Evolutionary conservation across 768 basidiomycete species (phyloP).

Genomic region (Terana coerulea): DNA sequence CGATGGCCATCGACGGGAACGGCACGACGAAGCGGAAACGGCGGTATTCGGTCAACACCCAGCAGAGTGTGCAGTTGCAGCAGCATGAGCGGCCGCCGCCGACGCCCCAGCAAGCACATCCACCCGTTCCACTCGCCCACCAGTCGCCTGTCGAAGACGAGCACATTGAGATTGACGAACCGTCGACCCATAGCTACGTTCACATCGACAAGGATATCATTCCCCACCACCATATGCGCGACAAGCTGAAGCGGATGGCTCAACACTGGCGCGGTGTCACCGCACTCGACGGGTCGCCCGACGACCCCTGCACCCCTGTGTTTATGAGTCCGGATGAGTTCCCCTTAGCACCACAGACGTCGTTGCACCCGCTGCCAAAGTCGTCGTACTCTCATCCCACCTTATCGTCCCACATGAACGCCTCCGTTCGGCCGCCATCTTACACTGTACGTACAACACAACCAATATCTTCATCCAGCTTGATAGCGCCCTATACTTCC

Average conservation of each 20-base stretch:
- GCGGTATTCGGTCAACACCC: slow-evolving; percentile 33
- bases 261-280: slow-evolving; percentile 65
- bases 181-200: slow-evolving; percentile 42
- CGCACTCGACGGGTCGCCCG: slow-evolving; percentile 39
- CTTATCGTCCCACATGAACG: slow-evolving; percentile 31
- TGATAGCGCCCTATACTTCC: slow-evolving; percentile 63
- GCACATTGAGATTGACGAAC: slow-evolving; percentile 42
- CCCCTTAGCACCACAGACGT: slow-evolving; percentile 23
- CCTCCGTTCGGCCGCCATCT: slow-evolving; percentile 48
- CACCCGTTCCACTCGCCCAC: slow-evolving; percentile 12
- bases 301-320: slow-evolving; percentile 32
- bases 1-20: slow-evolving; percentile 35
- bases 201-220: slow-evolving; percentile 45
- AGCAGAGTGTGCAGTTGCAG: slow-evolving; percentile 2
- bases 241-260: slow-evolving; percentile 54
- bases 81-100: background rate
- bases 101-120: slow-evolving; percentile 11
- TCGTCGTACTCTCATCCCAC: slow-evolving; percentile 31
- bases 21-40: slow-evolving; percentile 33
- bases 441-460: slow-evolving; percentile 65
- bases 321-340: slow-evolving; percentile 27
- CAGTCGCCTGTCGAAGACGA: slow-evolving; percentile 35
- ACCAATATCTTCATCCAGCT: slow-evolving; percentile 47
- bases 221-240: slow-evolving; percentile 39
- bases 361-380: slow-evolving; percentile 30